phyloP scores from a whole-genome alignment of 495 filamentous ascomycete species.

The Penicillium simplicissimum region DNA sequence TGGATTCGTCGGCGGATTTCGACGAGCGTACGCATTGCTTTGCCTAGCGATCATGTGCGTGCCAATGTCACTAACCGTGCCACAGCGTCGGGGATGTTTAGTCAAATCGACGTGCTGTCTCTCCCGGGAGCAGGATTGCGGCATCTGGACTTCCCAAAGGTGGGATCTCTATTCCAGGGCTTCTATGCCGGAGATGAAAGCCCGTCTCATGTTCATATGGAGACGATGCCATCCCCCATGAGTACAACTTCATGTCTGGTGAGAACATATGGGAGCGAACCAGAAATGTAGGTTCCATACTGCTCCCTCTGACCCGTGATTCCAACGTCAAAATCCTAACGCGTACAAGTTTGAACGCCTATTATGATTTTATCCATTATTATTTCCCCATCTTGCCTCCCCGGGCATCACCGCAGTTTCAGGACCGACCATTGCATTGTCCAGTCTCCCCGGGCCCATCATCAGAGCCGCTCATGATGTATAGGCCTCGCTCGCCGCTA shows the following conservation, averaged over 20 bases:
- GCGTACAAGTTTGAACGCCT: slow-evolving; percentile 53
- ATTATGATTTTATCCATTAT: slow-evolving; percentile 60
- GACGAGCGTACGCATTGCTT: slow-evolving; percentile 36
- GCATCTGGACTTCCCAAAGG: slow-evolving; percentile 42
- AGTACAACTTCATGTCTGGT: slow-evolving; percentile 33
- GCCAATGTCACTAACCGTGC: slow-evolving; percentile 15
- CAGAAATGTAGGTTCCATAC: slow-evolving; percentile 39
- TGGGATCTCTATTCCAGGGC: slow-evolving; percentile 40
- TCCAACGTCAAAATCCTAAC: slow-evolving; percentile 22
- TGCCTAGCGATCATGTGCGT: background rate
- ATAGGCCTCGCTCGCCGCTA: slow-evolving; percentile 53
- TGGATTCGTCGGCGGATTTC: slow-evolving; percentile 29
- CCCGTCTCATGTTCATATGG: slow-evolving; percentile 34
- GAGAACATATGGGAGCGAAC: slow-evolving; percentile 45
- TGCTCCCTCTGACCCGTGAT: background rate
- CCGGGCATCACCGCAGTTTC: slow-evolving; percentile 40
- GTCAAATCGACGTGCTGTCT: slow-evolving; percentile 46
- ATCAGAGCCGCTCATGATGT: slow-evolving; percentile 41
- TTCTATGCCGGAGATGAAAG: slow-evolving; percentile 33
- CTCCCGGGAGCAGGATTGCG: slow-evolving; percentile 46
- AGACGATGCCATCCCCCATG: slow-evolving; percentile 35
- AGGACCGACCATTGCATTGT: slow-evolving; percentile 48
- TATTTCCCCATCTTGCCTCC: slow-evolving; percentile 62
- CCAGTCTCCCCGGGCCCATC: slow-evolving; percentile 45
- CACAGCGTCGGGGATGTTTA: slow-evolving; percentile 40